These are phyloP conservation scores for Dipodascus albidus DNA, from an alignment of 805 yeast genomes.

Conservation along the genomic window DNA sequence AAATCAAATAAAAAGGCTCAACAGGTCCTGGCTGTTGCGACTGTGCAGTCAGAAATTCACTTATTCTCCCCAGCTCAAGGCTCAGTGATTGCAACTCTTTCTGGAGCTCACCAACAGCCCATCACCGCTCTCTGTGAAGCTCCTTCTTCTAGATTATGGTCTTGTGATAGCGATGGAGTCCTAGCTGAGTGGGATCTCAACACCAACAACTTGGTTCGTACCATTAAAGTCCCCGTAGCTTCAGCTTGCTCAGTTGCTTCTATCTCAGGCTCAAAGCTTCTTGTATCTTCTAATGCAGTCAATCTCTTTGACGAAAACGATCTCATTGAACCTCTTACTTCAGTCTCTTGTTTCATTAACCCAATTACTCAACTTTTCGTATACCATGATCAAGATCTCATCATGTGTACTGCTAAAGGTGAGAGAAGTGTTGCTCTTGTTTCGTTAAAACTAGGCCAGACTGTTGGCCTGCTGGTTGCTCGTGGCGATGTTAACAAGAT, in stretches of 20 bases:
- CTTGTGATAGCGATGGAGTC: slow-evolving; percentile 45
- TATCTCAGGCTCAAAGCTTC: slow-evolving; percentile 23
- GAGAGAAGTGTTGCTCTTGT: slow-evolving; percentile 77
- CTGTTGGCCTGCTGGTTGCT: slow-evolving; percentile 52
- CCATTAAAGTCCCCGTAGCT: slow-evolving; percentile 9
- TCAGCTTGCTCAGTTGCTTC: slow-evolving; percentile 11
- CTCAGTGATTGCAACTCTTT: slow-evolving; percentile 41
- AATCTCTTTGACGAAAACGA: slow-evolving; percentile 36
- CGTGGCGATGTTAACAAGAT: slow-evolving; percentile 47
- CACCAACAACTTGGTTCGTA: slow-evolving; percentile 30
- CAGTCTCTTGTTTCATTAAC: slow-evolving; percentile 69
- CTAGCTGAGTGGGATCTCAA: slow-evolving; percentile 52
- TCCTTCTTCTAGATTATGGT: slow-evolving; percentile 39
- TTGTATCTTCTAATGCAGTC: slow-evolving; percentile 59
- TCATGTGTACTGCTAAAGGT: slow-evolving; percentile 61
- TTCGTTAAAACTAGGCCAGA: slow-evolving; percentile 34
- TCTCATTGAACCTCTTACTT: slow-evolving; percentile 29
- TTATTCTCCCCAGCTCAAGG: slow-evolving; percentile 59
- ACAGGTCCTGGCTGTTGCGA: slow-evolving; percentile 45
- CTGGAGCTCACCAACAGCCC: slow-evolving; percentile 34
- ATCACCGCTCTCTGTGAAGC: slow-evolving; percentile 36
- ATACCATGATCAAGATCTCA: slow-evolving; percentile 28
- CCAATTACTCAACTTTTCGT: slow-evolving; percentile 44
- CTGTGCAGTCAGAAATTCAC: slow-evolving; percentile 52
- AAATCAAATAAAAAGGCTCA: not conserved